Evolutionary conservation across 2,329 filamentous ascomycete genomes (phyloP), one percentile per base, ranked within the genome.

Genomic region (Canariomyces notabilis): DNA sequence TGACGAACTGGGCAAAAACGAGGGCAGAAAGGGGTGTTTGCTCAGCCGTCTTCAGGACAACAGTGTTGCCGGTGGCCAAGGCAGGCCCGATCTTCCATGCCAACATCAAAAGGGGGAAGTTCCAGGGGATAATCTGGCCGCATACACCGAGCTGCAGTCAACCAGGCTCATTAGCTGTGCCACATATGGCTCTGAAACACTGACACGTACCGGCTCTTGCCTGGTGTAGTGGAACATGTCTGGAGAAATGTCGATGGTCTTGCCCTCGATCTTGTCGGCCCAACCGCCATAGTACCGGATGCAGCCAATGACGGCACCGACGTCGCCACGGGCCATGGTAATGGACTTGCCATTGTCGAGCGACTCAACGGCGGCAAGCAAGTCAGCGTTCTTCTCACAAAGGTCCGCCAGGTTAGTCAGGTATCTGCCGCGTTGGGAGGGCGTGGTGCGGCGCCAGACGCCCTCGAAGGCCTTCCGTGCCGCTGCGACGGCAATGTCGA

Each of bases 261-360:
- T 89, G 68, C 89, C 89, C 68, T 83, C 77, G 56, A 93, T 83
- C 82, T 95, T 95, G 76, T 95, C 89, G 60, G 89, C 87, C 83
- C 85, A 95, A 52, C 89, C 89, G 62, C 79, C 89, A 61, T 90
- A 93, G 73, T 91, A 96, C 68, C 89, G 82, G 61, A 96, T 68
- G 70, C 79, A 84, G 62, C 76, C 82, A 55, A 79, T 74, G 48
- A 83, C 82, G 57, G 79, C 77, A 44, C 67, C 71, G 34, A 95
- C 76, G 63, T 95, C 89, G 31, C 81, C 85, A 63, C 81, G 85
- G 52, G 87, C 84, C 77, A 88, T 80, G 61, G 63, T 75, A 65
- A 89, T 79, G 53, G 85, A 82, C 78, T 93, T 93, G 67, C 86
- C 90, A 63, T 94, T 89, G 75, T 94, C 89, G 46, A 95, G 77